Conservation (phyloP, 2,329 filamentous ascomycete species). For the Zymoseptoria crescenta region DNA sequence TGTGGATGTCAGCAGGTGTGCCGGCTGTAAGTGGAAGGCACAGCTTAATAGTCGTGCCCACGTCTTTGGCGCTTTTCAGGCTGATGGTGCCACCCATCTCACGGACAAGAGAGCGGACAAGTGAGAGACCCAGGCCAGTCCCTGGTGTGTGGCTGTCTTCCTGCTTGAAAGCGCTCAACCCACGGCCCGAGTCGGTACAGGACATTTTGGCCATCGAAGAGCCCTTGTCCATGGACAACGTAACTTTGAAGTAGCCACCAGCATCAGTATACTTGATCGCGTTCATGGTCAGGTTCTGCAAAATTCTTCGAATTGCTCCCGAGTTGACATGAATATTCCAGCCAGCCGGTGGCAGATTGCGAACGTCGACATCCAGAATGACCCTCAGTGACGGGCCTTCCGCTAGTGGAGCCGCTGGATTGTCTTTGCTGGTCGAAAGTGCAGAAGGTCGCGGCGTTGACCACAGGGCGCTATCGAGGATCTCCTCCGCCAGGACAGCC, state of each 20-base stretch:
- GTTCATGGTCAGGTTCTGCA: constrained; percentile 42
- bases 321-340: constrained; percentile 39
- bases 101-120: constrained; percentile 26
- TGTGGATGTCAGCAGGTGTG: neutral
- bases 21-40: constrained; percentile 1
- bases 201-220: constrained; percentile 4
- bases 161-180: constrained; percentile 31
- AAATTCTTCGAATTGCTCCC: constrained; percentile 40
- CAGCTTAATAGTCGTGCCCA: constrained; percentile 13
- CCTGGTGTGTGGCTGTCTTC: constrained; percentile 28
- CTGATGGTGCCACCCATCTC: constrained; percentile 21
- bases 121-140: constrained; percentile 30
- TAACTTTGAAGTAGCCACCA: constrained; percentile 7
- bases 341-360: constrained; percentile 10
- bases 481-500: constrained; percentile 6
- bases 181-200: constrained; percentile 27
- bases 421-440: neutral
- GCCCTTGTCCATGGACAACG: neutral
- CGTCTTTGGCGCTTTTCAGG: constrained; percentile 23
- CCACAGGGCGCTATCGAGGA: constrained; percentile 2
- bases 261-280: constrained; percentile 40
- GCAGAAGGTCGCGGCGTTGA: constrained; percentile 2
- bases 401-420: neutral
- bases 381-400: constrained; percentile 32
- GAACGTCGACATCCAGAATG: constrained; percentile 34